phyloP scores from a whole-genome alignment of 2,329 filamentous ascomycete species.

The Cytospora leucostoma region DNA sequence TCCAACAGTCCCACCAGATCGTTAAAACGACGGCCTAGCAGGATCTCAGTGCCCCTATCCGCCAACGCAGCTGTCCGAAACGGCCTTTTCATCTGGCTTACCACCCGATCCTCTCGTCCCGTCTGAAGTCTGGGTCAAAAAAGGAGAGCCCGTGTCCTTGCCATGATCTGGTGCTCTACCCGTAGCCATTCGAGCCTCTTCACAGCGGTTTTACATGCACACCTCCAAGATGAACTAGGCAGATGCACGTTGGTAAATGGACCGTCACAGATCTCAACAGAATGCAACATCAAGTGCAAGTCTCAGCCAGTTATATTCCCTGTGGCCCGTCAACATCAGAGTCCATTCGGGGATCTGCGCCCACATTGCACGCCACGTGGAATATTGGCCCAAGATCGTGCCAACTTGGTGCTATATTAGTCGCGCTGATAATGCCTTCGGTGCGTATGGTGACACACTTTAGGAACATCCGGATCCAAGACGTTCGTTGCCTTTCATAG shows the following conservation, averaged over 20 bases:
- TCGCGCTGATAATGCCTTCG: neutral
- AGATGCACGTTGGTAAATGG: neutral
- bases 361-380: constrained; percentile 4
- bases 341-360: constrained; percentile 11
- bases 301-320: constrained; percentile 11
- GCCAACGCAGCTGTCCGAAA: constrained; percentile 17
- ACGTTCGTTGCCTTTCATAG: neutral
- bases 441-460: neutral
- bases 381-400: neutral
- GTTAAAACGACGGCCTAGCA: constrained; percentile 23
- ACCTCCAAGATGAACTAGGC: neutral
- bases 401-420: neutral
- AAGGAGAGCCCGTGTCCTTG: constrained; percentile 2
- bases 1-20: constrained; percentile 24
- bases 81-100: constrained; percentile 21
- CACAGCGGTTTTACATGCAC: neutral
- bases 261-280: neutral
- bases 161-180: constrained; percentile 10
- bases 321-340: neutral
- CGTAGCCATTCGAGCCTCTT: neutral
- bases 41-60: constrained; percentile 18
- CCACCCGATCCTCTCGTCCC: constrained; percentile 17
- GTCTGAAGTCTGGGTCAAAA: neutral
- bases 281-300: constrained; percentile 13
- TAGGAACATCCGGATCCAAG: neutral